Evolutionary conservation across 2,329 filamentous ascomycete species (phyloP).

Genomic region (Pseudovirgaria hyperparasitica): DNA sequence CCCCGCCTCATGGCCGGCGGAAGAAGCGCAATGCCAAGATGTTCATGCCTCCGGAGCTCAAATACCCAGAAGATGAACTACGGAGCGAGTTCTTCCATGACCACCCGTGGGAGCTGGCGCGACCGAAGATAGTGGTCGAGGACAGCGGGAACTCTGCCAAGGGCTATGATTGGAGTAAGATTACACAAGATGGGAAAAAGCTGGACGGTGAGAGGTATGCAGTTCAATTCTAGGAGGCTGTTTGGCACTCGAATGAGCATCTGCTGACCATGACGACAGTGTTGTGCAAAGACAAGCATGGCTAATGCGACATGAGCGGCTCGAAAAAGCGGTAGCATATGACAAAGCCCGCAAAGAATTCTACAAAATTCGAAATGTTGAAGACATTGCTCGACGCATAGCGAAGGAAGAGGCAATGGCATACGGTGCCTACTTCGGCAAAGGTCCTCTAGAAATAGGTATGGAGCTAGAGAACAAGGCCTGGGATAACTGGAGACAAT

Average conservation of each 20-base stretch:
- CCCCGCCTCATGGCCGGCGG: constrained; percentile 29
- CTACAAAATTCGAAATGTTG: constrained; percentile 67
- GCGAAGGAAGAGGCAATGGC: constrained; percentile 77
- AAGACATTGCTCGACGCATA: constrained; percentile 72
- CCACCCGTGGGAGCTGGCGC: constrained; percentile 93
- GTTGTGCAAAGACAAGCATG: constrained; percentile 86
- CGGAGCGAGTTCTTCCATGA: constrained; percentile 77
- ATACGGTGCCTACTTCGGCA: constrained; percentile 82
- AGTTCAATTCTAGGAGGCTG: neutral
- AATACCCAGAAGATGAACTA: constrained; percentile 72
- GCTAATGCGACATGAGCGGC: constrained; percentile 48
- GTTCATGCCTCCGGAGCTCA: constrained; percentile 67
- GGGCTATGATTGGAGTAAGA: constrained; percentile 64
- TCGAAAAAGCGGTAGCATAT: constrained; percentile 61
- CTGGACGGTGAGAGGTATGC: constrained; percentile 72
- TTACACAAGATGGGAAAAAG: constrained; percentile 62
- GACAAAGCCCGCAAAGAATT: constrained; percentile 82
- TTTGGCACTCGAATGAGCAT: constrained; percentile 1
- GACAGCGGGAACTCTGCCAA: constrained; percentile 70
- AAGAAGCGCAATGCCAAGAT: constrained; percentile 53
- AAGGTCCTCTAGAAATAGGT: constrained; percentile 58
- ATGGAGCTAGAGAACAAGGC: constrained; percentile 70
- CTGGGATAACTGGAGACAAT: constrained; percentile 75
- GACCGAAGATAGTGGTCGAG: constrained; percentile 76
- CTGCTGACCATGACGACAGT: constrained; percentile 34